phyloP scores from a whole-genome alignment of 1,139 yeast species.

The Geotrichum aggregatum region DNA sequence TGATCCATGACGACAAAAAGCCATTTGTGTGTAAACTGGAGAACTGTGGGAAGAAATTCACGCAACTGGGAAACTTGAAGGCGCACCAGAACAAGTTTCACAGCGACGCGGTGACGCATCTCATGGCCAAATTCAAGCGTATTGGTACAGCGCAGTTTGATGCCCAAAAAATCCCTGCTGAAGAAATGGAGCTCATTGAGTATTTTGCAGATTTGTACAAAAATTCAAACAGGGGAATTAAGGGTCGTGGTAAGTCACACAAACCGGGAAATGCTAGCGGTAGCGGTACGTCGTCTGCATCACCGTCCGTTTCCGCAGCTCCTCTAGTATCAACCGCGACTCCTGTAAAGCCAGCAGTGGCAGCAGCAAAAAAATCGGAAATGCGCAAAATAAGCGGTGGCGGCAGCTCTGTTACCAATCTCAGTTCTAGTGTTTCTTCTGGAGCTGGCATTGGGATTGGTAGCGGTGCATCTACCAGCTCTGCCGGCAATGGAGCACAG shows the following conservation, averaged over 20 bases:
- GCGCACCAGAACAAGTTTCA: conserved; percentile 93
- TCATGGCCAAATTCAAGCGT: conserved; percentile 47
- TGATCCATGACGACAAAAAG: conserved; percentile 74
- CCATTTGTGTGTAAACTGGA: conserved; percentile 81
- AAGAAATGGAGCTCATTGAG: conserved; percentile 63
- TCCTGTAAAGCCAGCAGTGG: background rate
- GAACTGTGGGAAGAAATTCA: conserved; percentile 76
- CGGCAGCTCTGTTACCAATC: background rate
- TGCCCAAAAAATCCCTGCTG: conserved; percentile 50
- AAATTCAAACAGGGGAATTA: conserved; percentile 83
- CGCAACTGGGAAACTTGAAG: conserved; percentile 88
- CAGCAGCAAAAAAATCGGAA: background rate
- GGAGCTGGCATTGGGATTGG: too few relatives aligned
- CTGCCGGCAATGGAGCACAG: too few relatives aligned
- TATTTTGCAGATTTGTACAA: conserved; percentile 80
- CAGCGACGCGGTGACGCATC: conserved; percentile 57
- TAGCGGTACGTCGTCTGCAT: background rate
- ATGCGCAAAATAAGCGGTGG: background rate
- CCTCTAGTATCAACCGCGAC: conserved; percentile 1
- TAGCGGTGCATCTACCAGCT: too few relatives aligned
- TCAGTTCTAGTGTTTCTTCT: too few relatives aligned
- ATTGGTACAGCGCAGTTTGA: conserved; percentile 30
- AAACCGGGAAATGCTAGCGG: background rate
- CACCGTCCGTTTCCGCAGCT: conserved; percentile 10
- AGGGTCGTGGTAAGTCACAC: conserved; percentile 68